Conservation (phyloP, 768 basidiomycete genomes). For the Epithele typhae region DNA sequence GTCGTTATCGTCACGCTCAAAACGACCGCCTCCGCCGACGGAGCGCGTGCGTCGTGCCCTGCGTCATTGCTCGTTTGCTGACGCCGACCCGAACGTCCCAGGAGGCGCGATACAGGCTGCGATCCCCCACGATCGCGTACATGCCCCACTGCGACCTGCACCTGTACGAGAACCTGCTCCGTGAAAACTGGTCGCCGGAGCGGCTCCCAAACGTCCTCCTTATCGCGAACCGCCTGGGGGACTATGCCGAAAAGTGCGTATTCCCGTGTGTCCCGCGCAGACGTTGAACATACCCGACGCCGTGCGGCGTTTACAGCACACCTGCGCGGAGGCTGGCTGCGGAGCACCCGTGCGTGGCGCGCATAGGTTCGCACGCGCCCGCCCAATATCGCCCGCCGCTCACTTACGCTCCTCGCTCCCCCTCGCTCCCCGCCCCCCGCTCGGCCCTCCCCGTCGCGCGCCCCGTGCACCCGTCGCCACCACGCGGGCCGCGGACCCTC, state of each 20-base stretch:
- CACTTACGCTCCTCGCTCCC: not conserved
- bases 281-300: conserved; percentile 4
- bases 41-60: too few species aligned
- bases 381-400: not conserved
- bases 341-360: conserved; percentile 48
- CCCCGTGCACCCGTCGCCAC: not conserved
- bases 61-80: not conserved
- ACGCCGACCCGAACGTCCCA: conserved; percentile 17
- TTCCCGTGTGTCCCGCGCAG: conserved; percentile 1
- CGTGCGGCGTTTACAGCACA: conserved; percentile 36
- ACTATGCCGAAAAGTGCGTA: conserved; percentile 64
- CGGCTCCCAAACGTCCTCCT: conserved; percentile 47
- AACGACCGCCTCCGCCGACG: too few species aligned
- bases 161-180: conserved; percentile 63
- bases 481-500: not conserved
- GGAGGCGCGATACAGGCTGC: conserved; percentile 29
- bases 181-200: conserved; percentile 52
- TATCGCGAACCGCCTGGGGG: conserved; percentile 59
- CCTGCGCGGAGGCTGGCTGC: conserved; percentile 45
- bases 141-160: conserved; percentile 79
- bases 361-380: conserved; percentile 41
- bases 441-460: not conserved
- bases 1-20: too few species aligned
- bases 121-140: conserved; percentile 56
- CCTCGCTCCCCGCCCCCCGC: not conserved